These are phyloP conservation scores for Phellopilus nigrolimitatus DNA, from an alignment of 1,284 basidiomycete genomes.

Conservation along the genomic window DNA sequence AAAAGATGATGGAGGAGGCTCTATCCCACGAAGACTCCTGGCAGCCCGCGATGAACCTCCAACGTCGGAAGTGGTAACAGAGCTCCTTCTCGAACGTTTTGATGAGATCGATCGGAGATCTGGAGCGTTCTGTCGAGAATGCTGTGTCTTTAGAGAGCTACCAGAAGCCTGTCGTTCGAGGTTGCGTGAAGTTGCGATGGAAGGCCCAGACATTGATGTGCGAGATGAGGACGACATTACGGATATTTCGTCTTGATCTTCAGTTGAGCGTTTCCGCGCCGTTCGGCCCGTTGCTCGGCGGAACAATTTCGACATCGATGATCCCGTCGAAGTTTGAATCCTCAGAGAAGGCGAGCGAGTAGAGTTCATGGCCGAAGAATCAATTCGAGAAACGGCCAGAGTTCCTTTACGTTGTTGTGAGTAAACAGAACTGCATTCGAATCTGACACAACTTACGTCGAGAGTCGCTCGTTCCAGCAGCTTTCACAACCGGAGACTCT, in stretches of 20 bases:
- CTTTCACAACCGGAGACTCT: slow-evolving; percentile 57
- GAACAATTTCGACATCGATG: slow-evolving; percentile 55
- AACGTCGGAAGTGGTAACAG: neutral
- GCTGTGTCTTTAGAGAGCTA: slow-evolving; percentile 40
- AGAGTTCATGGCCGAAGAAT: slow-evolving; percentile 19
- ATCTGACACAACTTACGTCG: slow-evolving; percentile 26
- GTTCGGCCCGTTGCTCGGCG: slow-evolving; percentile 47
- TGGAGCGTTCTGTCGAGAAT: slow-evolving; percentile 2
- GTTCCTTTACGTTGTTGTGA: slow-evolving; percentile 17
- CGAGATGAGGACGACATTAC: slow-evolving; percentile 2
- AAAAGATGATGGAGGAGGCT: slow-evolving; percentile 18
- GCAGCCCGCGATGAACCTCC: slow-evolving; percentile 7
- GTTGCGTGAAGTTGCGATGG: slow-evolving; percentile 35
- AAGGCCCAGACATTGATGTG: neutral
- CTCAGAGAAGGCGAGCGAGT: slow-evolving; percentile 52
- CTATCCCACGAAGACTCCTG: slow-evolving; percentile 4
- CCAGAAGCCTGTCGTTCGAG: slow-evolving; percentile 29
- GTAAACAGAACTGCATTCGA: neutral
- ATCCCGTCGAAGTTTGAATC: slow-evolving; percentile 56
- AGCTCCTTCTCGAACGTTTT: slow-evolving; percentile 3
- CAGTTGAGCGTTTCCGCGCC: neutral
- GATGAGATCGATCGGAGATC: slow-evolving; percentile 16
- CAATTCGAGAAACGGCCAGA: neutral
- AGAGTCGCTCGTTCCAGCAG: slow-evolving; percentile 30
- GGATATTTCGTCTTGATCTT: slow-evolving; percentile 5